Conservation (phyloP, 352 stramenopile species). For the Stramenopiles sp. region DNA sequence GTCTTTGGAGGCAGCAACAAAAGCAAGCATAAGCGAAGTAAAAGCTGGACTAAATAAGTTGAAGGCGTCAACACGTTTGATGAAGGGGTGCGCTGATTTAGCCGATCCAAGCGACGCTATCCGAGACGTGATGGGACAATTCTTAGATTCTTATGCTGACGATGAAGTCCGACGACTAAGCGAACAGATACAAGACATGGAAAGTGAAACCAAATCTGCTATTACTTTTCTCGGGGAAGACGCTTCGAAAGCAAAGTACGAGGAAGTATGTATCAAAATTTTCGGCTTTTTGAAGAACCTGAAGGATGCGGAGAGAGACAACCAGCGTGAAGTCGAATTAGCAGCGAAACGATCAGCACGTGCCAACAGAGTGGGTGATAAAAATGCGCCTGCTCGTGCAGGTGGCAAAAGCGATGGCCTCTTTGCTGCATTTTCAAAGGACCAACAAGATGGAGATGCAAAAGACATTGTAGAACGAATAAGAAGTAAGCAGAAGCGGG, state of each 20-base stretch:
- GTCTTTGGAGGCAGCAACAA: background rate
- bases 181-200: background rate
- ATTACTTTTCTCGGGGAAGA: background rate
- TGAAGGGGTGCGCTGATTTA: background rate
- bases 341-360: background rate
- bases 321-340: background rate
- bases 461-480: constrained; percentile 12
- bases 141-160: constrained; percentile 6
- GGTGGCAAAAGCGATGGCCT: background rate
- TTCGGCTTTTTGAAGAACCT: background rate
- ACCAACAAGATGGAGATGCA: constrained; percentile 5
- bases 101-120: background rate
- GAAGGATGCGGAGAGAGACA: background rate
- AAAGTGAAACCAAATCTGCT: background rate
- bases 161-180: background rate
- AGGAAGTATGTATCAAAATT: background rate
- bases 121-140: constrained; percentile 4
- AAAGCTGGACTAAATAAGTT: constrained; percentile 1
- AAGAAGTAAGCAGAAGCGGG: background rate
- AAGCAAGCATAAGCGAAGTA: constrained; percentile 2
- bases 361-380: background rate
- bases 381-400: background rate
- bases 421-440: constrained; percentile 11
- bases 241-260: background rate
- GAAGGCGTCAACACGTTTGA: background rate